These are phyloP conservation scores for Nicotiana benthamiana DNA, from an alignment of 257 asterid genomes.

Conservation along the genomic window DNA sequence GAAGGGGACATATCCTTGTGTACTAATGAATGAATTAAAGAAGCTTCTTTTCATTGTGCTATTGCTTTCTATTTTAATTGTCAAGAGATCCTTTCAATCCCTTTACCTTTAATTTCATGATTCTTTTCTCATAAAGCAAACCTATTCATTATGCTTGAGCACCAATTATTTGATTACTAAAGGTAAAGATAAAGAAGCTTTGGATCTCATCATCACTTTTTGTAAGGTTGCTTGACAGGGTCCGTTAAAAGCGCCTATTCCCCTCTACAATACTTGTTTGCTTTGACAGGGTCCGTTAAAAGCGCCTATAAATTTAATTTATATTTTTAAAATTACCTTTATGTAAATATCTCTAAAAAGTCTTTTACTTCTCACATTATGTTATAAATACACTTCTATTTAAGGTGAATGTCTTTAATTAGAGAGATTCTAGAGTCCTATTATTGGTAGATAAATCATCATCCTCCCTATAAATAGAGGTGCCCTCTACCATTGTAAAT, in stretches of 20 bases:
- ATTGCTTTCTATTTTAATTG: neutral
- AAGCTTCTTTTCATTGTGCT: slow-evolving; percentile 6
- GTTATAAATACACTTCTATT: too few species aligned
- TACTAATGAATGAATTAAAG: slow-evolving; percentile 1
- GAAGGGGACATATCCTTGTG: neutral
- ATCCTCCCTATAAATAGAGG: too few species aligned
- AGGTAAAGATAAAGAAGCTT: slow-evolving; percentile 14
- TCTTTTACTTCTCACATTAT: too few species aligned
- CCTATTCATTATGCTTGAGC: neutral
- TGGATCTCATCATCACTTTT: slow-evolving; percentile 22
- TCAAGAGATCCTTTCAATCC: neutral
- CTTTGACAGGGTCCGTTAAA: slow-evolving; percentile 43
- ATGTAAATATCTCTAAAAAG: too few species aligned
- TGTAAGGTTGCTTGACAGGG: slow-evolving; percentile 34
- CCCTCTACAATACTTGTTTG: neutral
- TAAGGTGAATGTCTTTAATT: too few species aligned
- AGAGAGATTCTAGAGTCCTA: too few species aligned
- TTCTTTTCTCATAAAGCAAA: neutral
- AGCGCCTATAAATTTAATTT: slow-evolving; percentile 13
- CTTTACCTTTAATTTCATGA: neutral
- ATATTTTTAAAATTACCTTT: too few species aligned
- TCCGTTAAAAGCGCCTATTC: slow-evolving; percentile 39
- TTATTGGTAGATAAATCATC: too few species aligned
- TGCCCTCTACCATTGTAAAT: too few species aligned
- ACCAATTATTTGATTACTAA: neutral